Base-by-base conservation (phyloP, 2,329 filamentous ascomycete genomes). In the Fusarium anguioides region DNA sequence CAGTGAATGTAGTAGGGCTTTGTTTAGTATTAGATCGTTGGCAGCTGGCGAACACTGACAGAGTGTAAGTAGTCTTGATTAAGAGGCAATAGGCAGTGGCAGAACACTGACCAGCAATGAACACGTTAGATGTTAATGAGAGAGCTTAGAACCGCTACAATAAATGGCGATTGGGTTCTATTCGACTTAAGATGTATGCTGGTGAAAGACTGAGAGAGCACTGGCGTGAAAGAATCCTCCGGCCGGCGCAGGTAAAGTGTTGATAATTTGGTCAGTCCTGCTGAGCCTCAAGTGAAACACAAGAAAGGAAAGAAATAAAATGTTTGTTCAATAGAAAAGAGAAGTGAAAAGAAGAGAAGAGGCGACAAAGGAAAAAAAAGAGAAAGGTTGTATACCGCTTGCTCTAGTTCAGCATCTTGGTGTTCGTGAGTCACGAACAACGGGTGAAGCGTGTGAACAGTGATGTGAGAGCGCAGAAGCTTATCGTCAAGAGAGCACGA, bases 361-460 rank as follows among this genome's bases (percentile, higher is more conserved):
- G 20, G 59, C 52, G 44, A 61, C 60, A 64, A 71, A 58, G 60
- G 56, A 57, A 67, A 65, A 67, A 65, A 54, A 63, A 53, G 33
- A 53, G 35, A 59, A 64, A 63, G 40, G 55, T 49, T 64, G 52
- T 69, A 48, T 63, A 68, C 57, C 63, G 51, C 55, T 61, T 48
- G 40, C 48, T 65, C 59, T 68, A 70, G 29, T 59, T 70, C 45
- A 57, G 63, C 71, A 73, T 73, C 37, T 63, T 61, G 47, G 65
- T 64, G 60, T 66, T 71, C 42, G 71, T 71, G 71, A 73, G 48
- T 73, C 71, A 73, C 71, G 66, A 69, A 71, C 67, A 66, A 64
- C 36, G 21, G 59, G 48, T 57, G 39, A 55, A 49, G 51, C 44
- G 60, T 72, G 53, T 66, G 61, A 56, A 64, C 57, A 47, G 55